These are phyloP conservation scores for Tricholoma terreum DNA, from an alignment of 768 basidiomycete species.

Conservation along the genomic window DNA sequence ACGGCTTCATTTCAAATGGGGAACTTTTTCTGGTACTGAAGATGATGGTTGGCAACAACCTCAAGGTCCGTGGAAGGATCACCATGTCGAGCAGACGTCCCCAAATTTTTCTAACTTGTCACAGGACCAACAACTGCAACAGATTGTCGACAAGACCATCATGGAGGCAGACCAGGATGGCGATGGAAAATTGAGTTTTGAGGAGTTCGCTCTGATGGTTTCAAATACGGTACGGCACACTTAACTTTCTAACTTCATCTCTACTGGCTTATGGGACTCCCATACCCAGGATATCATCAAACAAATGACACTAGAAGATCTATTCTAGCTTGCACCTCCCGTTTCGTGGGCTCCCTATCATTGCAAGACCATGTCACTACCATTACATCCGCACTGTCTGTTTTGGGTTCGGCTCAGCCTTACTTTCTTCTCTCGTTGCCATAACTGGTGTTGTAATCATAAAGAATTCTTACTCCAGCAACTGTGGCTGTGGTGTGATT, in stretches of 20 bases:
- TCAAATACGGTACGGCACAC: slow-evolving; percentile 88
- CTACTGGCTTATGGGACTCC: not conserved
- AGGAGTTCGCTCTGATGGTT: slow-evolving; percentile 96
- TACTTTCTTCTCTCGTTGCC: not conserved
- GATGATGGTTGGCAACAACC: slow-evolving; percentile 99
- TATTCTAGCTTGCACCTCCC: slow-evolving; percentile 58
- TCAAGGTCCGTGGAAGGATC: slow-evolving; percentile 61
- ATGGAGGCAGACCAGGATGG: slow-evolving; percentile 99
- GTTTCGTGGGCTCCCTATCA: not conserved
- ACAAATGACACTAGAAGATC: slow-evolving; percentile 95
- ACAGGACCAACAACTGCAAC: slow-evolving; percentile 96
- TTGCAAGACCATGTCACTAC: not conserved
- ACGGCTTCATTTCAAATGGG: slow-evolving; percentile 97
- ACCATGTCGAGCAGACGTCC: slow-evolving; percentile 11
- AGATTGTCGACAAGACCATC: slow-evolving; percentile 99
- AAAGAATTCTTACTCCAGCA: not conserved
- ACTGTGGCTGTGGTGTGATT: not conserved
- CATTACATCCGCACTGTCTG: not conserved
- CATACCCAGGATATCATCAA: slow-evolving; percentile 86
- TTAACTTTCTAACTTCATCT: not conserved
- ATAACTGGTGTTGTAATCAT: not conserved
- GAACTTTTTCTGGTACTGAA: slow-evolving; percentile 98
- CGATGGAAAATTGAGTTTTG: slow-evolving; percentile 95
- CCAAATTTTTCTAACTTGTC: slow-evolving; percentile 1
- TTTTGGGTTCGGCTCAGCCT: not conserved